Percentiles rank a stretch among this genome's conserved stretches.
These are phyloP conservation scores for Kondoa subrosea DNA, from an alignment of 768 basidiomycete genomes.

Conservation along the genomic window DNA sequence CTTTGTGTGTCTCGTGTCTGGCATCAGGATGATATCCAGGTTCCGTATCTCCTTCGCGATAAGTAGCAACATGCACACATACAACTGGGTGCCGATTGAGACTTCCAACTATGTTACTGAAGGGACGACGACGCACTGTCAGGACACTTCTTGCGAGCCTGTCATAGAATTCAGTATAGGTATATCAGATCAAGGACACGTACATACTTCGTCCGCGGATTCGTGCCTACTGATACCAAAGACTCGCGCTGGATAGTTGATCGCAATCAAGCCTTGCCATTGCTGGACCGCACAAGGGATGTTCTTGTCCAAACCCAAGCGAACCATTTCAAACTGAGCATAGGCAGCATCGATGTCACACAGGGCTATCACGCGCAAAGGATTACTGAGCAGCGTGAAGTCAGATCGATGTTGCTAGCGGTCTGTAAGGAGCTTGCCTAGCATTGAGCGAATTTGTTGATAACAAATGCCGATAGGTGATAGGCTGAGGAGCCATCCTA, in stretches of 20 bases:
- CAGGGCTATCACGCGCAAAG: constrained; percentile 66
- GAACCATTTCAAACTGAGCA: constrained; percentile 45
- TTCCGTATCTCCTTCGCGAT: constrained; percentile 65
- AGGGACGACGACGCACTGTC: constrained; percentile 38
- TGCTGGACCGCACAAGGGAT: constrained; percentile 65
- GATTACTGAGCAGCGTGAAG: constrained; percentile 41
- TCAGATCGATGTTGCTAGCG: background rate
- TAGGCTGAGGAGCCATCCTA: constrained; percentile 24
- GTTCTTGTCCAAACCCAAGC: constrained; percentile 25
- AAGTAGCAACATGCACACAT: constrained; percentile 79
- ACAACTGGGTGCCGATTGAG: constrained; percentile 1
- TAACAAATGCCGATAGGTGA: constrained; percentile 64
- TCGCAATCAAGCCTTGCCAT: constrained; percentile 78
- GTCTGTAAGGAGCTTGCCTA: constrained; percentile 31
- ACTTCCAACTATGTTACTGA: background rate
- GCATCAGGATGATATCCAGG: constrained; percentile 86
- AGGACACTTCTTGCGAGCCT: constrained; percentile 67
- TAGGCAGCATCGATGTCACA: constrained; percentile 58
- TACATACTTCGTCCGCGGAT: constrained; percentile 36
- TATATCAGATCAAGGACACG: constrained; percentile 13
- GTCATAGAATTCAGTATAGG: too few relatives aligned
- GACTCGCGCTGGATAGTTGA: constrained; percentile 84
- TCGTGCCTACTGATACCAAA: constrained; percentile 89
- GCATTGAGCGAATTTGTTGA: constrained; percentile 48
- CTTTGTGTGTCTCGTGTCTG: constrained; percentile 82